phyloP scores from a whole-genome alignment of 495 filamentous ascomycete genomes.

The Hypomontagnella submonticulosa region DNA sequence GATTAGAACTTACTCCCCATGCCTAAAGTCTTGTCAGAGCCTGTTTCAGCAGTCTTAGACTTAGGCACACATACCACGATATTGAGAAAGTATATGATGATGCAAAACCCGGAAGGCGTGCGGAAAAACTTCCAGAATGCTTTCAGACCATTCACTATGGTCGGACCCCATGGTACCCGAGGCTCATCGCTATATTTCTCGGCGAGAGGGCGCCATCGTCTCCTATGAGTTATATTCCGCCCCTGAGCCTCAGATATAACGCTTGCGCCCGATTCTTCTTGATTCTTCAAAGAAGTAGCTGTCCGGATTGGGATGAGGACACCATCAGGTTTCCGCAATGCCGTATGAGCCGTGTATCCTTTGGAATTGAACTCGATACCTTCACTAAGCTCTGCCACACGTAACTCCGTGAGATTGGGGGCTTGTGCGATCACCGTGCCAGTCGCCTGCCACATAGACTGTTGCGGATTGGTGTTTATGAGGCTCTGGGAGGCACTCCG shows the following conservation, averaged over 20 bases:
- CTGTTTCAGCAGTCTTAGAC: neutral
- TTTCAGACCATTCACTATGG: conserved; percentile 36
- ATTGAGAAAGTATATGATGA: conserved; percentile 74
- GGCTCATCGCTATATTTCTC: conserved; percentile 22
- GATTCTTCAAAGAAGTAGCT: neutral
- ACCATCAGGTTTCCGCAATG: conserved; percentile 25
- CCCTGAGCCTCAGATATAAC: neutral
- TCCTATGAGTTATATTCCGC: neutral
- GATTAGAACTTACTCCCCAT: conserved; percentile 22
- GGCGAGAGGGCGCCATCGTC: neutral
- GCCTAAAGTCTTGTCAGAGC: conserved; percentile 9
- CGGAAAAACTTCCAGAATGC: conserved; percentile 48
- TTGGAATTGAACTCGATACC: conserved; percentile 42
- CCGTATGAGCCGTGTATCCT: conserved; percentile 30
- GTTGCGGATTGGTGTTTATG: conserved; percentile 49
- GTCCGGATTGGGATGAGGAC: conserved; percentile 16
- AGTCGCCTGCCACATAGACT: conserved; percentile 50
- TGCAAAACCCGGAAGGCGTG: conserved; percentile 69
- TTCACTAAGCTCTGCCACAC: conserved; percentile 28
- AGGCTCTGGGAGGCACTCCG: conserved; percentile 45
- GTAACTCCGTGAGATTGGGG: conserved; percentile 47
- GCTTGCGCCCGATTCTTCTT: neutral
- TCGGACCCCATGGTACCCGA: conserved; percentile 42
- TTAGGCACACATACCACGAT: conserved; percentile 71
- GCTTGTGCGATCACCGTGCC: conserved; percentile 50